Percentiles rank a stretch among this genome's conserved stretches.
Evolutionary conservation across 2,329 filamentous ascomycete genomes (phyloP).

Genomic region (Aspergillus niger): DNA sequence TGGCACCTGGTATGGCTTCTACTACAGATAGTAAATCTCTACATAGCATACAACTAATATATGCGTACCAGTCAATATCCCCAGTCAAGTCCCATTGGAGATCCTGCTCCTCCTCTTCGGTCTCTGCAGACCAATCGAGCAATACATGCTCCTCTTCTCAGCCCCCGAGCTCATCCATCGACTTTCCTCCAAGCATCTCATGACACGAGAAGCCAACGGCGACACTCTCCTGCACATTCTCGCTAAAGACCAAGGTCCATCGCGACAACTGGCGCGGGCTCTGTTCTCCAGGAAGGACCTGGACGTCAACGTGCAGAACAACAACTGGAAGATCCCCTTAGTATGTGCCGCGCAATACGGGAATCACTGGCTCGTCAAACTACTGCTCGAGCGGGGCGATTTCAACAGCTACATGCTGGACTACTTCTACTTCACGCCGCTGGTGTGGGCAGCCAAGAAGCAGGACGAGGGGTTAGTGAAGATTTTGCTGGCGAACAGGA

Average conservation of each 20-base stretch:
- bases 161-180: neutral
- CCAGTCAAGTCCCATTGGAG: neutral
- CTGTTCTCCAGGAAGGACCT: neutral
- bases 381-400: neutral
- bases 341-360: neutral
- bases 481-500: neutral
- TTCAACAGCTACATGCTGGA: neutral
- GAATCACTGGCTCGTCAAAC: neutral
- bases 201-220: neutral
- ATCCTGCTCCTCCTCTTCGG: neutral
- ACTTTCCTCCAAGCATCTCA: neutral
- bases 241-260: neutral
- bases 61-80: no score
- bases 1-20: neutral
- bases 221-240: neutral
- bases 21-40: no score
- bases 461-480: neutral
- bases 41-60: no score
- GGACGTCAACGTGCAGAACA: neutral
- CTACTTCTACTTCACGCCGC: neutral
- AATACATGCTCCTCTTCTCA: neutral
- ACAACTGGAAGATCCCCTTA: neutral
- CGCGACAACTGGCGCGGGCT: neutral
- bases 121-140: neutral
- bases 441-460: neutral